phyloP scores from a whole-genome alignment of 257 asterid species.

The Solanum bukasovii region DNA sequence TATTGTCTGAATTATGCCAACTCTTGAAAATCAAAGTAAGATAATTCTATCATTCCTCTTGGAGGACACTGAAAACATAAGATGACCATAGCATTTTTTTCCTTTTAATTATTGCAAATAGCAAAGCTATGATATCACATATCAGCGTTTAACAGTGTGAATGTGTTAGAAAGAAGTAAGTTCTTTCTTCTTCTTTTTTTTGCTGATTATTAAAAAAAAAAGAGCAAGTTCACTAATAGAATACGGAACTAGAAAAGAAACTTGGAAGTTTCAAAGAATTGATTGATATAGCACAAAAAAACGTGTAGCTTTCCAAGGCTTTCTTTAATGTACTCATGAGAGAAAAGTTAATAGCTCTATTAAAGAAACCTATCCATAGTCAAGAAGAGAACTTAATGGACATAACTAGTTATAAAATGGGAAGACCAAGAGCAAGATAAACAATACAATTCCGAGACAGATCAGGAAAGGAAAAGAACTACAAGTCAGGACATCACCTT shows the following conservation, averaged over 20 bases:
- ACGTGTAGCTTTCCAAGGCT: background rate
- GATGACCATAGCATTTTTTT: background rate
- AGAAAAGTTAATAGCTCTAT: background rate
- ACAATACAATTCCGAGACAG: background rate
- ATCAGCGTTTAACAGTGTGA: background rate
- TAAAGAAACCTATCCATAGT: background rate
- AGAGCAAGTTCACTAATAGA: background rate
- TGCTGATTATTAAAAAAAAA: background rate
- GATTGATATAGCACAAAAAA: background rate
- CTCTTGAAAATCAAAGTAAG: background rate
- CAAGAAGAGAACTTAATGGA: background rate
- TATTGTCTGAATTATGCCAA: background rate
- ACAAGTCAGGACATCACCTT: conserved; percentile 41
- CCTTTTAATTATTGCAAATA: background rate
- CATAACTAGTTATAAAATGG: background rate
- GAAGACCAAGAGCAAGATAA: background rate
- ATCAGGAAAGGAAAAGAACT: background rate
- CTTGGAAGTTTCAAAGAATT: background rate
- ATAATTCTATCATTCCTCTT: background rate
- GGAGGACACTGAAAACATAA: background rate
- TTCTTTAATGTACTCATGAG: background rate
- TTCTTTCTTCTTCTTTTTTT: background rate
- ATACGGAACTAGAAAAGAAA: background rate
- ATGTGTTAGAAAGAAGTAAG: background rate
- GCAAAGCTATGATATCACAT: background rate